Evolutionary conservation across 345 rosid genomes (phyloP).

Genomic region (Cardamine resedifolia): DNA sequence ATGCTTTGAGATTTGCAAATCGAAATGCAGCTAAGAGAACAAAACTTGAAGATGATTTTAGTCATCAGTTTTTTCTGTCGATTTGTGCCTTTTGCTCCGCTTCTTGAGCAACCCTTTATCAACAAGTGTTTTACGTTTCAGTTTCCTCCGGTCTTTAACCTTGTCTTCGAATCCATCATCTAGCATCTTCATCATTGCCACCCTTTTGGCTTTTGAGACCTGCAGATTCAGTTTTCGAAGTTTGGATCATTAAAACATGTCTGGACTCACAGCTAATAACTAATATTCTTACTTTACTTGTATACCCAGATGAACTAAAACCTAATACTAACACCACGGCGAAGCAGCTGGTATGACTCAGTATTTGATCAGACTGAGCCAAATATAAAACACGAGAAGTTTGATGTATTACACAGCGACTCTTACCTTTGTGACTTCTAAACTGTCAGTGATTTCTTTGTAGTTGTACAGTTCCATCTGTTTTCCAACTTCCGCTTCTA

Average conservation of each 20-base stretch:
- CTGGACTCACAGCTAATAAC: background rate
- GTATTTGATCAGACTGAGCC: background rate
- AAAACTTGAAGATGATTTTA: conserved; percentile 29
- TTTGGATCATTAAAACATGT: background rate
- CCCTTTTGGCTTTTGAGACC: conserved; percentile 88
- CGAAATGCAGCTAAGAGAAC: conserved; percentile 19
- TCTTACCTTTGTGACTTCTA: conserved; percentile 68
- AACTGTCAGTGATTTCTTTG: conserved; percentile 74
- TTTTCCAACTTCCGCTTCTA: conserved; percentile 70
- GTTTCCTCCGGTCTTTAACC: conserved; percentile 64
- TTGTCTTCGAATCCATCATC: conserved; percentile 90
- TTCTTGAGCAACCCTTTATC: conserved; percentile 67
- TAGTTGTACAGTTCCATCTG: conserved; percentile 63
- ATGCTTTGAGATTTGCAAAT: conserved; percentile 2
- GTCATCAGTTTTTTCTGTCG: conserved; percentile 36
- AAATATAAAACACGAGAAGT: background rate
- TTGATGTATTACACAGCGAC: background rate
- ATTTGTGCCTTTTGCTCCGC: conserved; percentile 32
- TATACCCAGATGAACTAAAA: conserved; percentile 1
- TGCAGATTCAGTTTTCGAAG: conserved; percentile 36
- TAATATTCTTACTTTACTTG: background rate
- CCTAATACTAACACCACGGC: background rate
- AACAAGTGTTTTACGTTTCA: conserved; percentile 56
- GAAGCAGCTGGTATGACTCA: conserved; percentile 9
- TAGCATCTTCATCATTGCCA: conserved; percentile 81